Evolutionary conservation across 371 early-diverging fungal genomes (phyloP).

Genomic region (Mortierella sp.): DNA sequence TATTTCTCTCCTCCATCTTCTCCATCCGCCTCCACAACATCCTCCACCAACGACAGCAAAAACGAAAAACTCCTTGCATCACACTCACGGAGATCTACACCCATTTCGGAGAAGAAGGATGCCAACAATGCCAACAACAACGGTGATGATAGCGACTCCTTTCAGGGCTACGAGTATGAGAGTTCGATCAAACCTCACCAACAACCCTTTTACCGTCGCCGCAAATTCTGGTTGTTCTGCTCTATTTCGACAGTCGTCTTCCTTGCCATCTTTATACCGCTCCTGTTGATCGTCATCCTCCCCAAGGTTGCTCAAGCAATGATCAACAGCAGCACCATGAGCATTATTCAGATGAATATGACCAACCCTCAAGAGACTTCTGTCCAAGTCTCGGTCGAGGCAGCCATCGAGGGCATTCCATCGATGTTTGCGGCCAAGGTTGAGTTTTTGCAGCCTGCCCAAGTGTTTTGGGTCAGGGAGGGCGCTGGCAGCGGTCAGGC

Average conservation of each 20-base stretch:
- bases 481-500: background rate
- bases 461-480: conserved; percentile 33
- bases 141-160: conserved; percentile 15
- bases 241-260: conserved; percentile 17
- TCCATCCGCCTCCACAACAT: conserved; percentile 4
- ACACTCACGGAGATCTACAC: background rate
- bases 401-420: conserved; percentile 45
- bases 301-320: conserved; percentile 44
- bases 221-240: conserved; percentile 38
- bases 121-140: background rate
- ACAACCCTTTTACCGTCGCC: conserved; percentile 37
- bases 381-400: conserved; percentile 38
- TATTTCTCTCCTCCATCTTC: conserved; percentile 10
- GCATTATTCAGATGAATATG: conserved; percentile 33
- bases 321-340: conserved; percentile 42
- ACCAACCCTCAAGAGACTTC: conserved; percentile 34
- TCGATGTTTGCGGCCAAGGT: conserved; percentile 41
- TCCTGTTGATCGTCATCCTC: conserved; percentile 39
- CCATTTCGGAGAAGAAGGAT: background rate
- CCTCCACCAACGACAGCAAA: background rate
- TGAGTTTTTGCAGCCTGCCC: conserved; percentile 33
- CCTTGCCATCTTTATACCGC: conserved; percentile 34
- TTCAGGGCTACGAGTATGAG: conserved; percentile 30
- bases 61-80: background rate
- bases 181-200: conserved; percentile 21